These are phyloP conservation scores for Podila minutissima DNA, from an alignment of 192 early-diverging fungal species.

Conservation along the genomic window DNA sequence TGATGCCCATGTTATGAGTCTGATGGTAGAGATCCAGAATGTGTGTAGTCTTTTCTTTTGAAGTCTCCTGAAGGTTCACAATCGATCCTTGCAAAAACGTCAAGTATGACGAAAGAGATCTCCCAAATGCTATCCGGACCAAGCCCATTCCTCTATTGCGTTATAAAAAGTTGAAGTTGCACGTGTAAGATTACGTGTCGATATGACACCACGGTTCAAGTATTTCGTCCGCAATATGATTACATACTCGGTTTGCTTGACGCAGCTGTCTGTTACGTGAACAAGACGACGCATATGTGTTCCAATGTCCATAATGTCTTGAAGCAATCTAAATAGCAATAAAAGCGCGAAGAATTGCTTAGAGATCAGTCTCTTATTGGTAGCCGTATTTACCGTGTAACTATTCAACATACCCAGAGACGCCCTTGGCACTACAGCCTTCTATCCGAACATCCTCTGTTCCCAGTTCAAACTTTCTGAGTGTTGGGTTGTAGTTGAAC, in stretches of 20 bases:
- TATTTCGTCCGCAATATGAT: background rate
- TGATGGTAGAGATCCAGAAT: conserved; percentile 43
- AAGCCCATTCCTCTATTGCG: conserved; percentile 41
- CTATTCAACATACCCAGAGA: conserved; percentile 13
- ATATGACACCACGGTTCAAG: background rate
- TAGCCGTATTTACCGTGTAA: background rate
- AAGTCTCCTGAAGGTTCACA: conserved; percentile 24
- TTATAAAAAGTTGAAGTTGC: background rate
- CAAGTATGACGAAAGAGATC: conserved; percentile 37
- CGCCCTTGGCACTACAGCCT: conserved; percentile 24
- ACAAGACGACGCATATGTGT: conserved; percentile 41
- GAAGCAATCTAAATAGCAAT: conserved; percentile 14
- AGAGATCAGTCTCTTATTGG: background rate
- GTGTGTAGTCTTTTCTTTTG: background rate
- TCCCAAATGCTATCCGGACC: conserved; percentile 50
- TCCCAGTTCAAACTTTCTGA: conserved; percentile 16
- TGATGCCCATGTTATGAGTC: conserved; percentile 19
- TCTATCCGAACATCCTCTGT: conserved; percentile 20
- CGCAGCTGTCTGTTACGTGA: conserved; percentile 34
- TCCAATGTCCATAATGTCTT: conserved; percentile 29
- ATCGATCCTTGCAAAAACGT: conserved; percentile 46
- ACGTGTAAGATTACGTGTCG: background rate
- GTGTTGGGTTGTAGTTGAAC: conserved; percentile 14
- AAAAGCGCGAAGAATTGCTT: background rate
- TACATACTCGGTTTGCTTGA: conserved; percentile 38